Base-by-base conservation (phyloP, 2,329 filamentous ascomycete genomes). In the Emericellopsis atlantica region DNA sequence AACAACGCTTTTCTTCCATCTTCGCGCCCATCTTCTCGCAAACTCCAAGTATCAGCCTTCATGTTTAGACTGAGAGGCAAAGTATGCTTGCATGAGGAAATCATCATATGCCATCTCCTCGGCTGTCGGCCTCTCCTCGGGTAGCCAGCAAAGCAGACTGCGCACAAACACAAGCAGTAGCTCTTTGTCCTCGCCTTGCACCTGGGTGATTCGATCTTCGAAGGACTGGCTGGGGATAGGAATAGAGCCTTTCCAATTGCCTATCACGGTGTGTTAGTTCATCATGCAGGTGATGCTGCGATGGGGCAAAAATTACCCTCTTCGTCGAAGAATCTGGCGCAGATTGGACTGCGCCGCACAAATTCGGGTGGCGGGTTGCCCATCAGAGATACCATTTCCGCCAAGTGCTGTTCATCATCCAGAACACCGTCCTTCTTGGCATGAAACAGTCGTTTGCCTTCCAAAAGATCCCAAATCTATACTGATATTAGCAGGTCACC, bases 321-420 rank as follows among this genome's bases (percentile, higher is more conserved):
- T n/a, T 39, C 36, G 36, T 51, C 53, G 39, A 51, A 54, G 16
- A 47, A 53, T 12, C 36, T 42, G 42, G 36, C 11, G 40, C 39
- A 39, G 43, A 48, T 2, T 40, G 44, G 4, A 51, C 47, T 62
- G 3, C 56, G 48, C 37, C 52, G 36, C 33, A 65, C 36, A 33
- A 65, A 58, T 2, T 52, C 48, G 37, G 44, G 47, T 2, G 57
- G 57, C 2, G 61, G 62, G 1, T 50, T 54, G 0, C 60, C 60
- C 42, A 66, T 49, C 7, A 64, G 43, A 3, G 61, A 56, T 5
- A 65, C 53, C 53, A 64, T 60, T 37, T 55, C 50, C 2, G 53
- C 56, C 37, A 61, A 49, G 24, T 60, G 55, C 26, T 54, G 49
- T 15, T 52, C 49, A 40, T 53, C 44, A 40, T 51, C 29, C 37